Percentiles rank a stretch among this genome's conserved stretches.
Conservation (phyloP, 805 yeast species). For the Scheffersomyces ergatensis region DNA sequence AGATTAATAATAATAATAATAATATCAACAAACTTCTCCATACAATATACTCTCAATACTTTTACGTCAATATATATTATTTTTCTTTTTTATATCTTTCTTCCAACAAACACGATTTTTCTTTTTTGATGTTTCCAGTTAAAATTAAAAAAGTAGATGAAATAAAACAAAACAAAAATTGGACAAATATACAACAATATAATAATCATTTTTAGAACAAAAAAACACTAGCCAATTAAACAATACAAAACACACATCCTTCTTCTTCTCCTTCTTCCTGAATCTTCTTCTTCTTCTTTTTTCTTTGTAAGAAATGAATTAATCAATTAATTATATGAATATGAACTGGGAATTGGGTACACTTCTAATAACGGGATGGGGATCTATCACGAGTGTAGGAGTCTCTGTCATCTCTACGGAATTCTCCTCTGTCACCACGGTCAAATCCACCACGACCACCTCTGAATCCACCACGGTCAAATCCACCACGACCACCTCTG, state of each 20-base stretch:
- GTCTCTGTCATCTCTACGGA: constrained; percentile 50
- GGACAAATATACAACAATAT: not conserved
- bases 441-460: constrained; percentile 31
- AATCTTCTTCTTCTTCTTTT: too few relatives aligned
- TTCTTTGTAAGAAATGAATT: too few relatives aligned
- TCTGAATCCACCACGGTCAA: constrained; percentile 42
- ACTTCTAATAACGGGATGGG: constrained; percentile 60
- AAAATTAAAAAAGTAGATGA: not conserved
- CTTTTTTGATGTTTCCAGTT: too few relatives aligned
- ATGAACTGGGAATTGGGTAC: not conserved
- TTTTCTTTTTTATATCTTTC: too few relatives aligned
- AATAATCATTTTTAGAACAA: too few relatives aligned
- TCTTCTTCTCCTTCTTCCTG: too few relatives aligned
- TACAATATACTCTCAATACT: too few relatives aligned
- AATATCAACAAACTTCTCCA: too few relatives aligned
- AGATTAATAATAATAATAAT: too few relatives aligned
- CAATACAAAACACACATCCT: not conserved
- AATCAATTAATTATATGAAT: too few relatives aligned
- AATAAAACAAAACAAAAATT: not conserved
- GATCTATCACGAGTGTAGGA: constrained; percentile 57
- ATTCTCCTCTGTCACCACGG: constrained; percentile 24
- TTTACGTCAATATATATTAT: too few relatives aligned
- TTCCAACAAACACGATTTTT: too few relatives aligned
- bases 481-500: constrained; percentile 38
- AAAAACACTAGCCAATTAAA: not conserved